phyloP scores from a whole-genome alignment of 805 yeast genomes.

The Ogataea chonburiensis region DNA sequence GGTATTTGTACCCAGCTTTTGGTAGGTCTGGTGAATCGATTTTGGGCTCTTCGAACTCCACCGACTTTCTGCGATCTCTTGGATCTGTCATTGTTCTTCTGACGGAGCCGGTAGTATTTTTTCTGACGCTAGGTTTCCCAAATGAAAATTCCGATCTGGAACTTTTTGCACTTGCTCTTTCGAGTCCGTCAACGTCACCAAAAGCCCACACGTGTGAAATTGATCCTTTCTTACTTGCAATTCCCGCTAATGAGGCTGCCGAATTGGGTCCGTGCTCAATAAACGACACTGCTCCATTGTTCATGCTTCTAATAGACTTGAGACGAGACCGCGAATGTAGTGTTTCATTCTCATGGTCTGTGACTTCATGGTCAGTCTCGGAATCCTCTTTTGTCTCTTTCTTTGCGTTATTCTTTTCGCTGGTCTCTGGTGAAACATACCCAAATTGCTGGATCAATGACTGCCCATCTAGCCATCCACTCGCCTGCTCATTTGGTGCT shows the following conservation, averaged over 20 bases:
- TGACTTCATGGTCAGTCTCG: neutral
- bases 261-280: constrained; percentile 15
- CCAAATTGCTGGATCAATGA: constrained; percentile 25
- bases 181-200: constrained; percentile 22
- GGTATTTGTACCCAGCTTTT: constrained; percentile 1
- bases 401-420: neutral
- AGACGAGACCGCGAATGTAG: constrained; percentile 8
- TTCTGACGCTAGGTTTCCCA: constrained; percentile 16
- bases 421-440: constrained; percentile 20
- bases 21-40: neutral
- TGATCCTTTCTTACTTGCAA: constrained; percentile 22
- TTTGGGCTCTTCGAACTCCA: constrained; percentile 16
- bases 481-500: constrained; percentile 11
- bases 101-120: constrained; percentile 12
- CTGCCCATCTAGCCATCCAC: constrained; percentile 27
- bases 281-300: no score
- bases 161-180: constrained; percentile 18
- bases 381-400: constrained; percentile 5
- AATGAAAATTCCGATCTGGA: constrained; percentile 22
- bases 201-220: constrained; percentile 21
- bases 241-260: constrained; percentile 22
- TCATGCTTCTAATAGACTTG: constrained; percentile 2
- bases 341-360: constrained; percentile 11
- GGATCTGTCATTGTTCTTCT: constrained; percentile 8
- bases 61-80: constrained; percentile 18